phyloP scores from a whole-genome alignment of 75 land plant genomes.

The Pinus tabuliformis region DNA sequence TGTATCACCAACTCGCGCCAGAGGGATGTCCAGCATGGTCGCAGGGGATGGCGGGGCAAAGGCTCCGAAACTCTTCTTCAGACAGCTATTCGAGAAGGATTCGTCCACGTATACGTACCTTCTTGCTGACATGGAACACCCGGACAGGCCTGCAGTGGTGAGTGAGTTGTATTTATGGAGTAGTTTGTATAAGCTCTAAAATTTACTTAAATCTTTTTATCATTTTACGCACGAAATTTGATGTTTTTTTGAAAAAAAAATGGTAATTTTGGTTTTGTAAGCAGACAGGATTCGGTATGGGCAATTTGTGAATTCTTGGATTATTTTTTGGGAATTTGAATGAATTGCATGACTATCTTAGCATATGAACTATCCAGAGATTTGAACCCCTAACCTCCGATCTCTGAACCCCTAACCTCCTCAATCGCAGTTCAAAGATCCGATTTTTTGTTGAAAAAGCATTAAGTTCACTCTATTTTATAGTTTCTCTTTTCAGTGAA shows the following conservation, averaged over 20 bases:
- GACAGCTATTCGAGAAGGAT: conserved; percentile 93
- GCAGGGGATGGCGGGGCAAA: conserved; percentile 2
- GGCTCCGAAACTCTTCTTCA: conserved; percentile 41
- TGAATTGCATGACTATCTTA: not conserved
- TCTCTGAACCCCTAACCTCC: not conserved
- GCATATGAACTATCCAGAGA: not conserved
- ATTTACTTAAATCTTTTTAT: not conserved
- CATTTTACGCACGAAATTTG: not conserved
- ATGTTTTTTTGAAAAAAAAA: not conserved
- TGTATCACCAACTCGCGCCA: too few species aligned
- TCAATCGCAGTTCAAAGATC: not conserved
- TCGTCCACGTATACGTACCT: conserved; percentile 90
- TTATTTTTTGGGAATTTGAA: too few species aligned
- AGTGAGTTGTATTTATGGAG: not conserved
- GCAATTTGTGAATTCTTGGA: too few species aligned
- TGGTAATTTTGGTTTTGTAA: too few species aligned
- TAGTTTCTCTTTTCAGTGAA: too few species aligned
- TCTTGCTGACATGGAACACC: conserved; percentile 77
- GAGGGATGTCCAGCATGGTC: conserved; percentile 4
- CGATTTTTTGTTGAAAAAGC: too few species aligned
- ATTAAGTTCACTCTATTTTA: too few species aligned
- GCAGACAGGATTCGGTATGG: too few species aligned
- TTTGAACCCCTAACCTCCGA: not conserved
- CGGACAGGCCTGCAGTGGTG: conserved; percentile 86
- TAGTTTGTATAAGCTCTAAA: not conserved